A percentile compares a stretch with the other conserved stretches of the same genome.
Conservation (phyloP, 192 early-diverging fungal species). For the Coemansia sp. region DNA sequence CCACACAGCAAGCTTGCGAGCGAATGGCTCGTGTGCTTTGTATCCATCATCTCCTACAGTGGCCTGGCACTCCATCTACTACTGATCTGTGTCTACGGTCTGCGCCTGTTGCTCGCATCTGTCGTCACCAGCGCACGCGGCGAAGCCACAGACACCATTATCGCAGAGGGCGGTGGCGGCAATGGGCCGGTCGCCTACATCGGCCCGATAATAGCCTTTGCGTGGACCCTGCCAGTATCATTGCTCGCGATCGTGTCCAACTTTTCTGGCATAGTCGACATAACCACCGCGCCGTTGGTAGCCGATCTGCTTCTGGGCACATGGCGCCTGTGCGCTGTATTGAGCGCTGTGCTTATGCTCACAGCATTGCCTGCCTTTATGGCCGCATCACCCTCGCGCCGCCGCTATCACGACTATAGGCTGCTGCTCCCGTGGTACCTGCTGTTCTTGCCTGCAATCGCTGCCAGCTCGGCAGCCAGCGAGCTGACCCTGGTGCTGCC, state of each 20-base stretch:
- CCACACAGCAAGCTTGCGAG: background rate
- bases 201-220: background rate
- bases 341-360: background rate
- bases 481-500: slow-evolving; percentile 19
- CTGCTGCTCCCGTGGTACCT: slow-evolving; percentile 4
- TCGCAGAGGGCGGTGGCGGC: too few species aligned
- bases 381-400: background rate
- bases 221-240: slow-evolving; percentile 3
- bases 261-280: slow-evolving; percentile 27
- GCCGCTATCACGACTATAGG: background rate
- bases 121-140: background rate
- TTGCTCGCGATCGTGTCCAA: slow-evolving; percentile 13
- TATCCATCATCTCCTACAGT: background rate
- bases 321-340: slow-evolving; percentile 18
- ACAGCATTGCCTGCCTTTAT: slow-evolving; percentile 4
- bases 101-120: background rate
- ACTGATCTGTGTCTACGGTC: background rate
- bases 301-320: slow-evolving; percentile 13
- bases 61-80: background rate
- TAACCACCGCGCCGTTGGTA: slow-evolving; percentile 18
- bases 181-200: background rate
- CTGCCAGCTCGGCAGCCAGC: slow-evolving; percentile 9
- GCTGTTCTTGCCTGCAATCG: slow-evolving; percentile 16
- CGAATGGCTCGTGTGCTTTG: background rate
- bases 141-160: background rate